Conservation (phyloP, 202 grass and related monocot species). For the Musa balbisiana region DNA sequence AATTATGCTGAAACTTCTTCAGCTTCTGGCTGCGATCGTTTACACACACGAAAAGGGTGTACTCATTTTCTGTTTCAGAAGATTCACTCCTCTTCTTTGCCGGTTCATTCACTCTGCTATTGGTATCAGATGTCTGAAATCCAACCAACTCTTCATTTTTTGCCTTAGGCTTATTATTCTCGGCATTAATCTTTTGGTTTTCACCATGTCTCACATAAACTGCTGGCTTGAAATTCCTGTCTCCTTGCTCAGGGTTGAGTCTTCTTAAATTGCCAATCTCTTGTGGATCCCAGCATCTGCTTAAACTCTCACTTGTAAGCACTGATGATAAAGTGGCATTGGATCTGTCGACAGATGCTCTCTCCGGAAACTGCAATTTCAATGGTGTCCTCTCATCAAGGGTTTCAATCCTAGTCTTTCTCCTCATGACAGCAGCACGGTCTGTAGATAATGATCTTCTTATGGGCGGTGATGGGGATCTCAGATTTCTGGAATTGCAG, state of each 20-base stretch:
- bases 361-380: conserved; percentile 30
- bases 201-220: neutral
- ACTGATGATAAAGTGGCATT: conserved; percentile 29
- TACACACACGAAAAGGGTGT: conserved; percentile 19
- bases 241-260: conserved; percentile 9
- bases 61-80: conserved; percentile 52
- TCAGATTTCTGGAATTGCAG: conserved; percentile 35
- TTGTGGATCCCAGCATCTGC: conserved; percentile 41
- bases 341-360: conserved; percentile 17
- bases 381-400: conserved; percentile 32
- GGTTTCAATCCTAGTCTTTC: conserved; percentile 29
- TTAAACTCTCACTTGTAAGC: conserved; percentile 40
- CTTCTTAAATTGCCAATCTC: conserved; percentile 41
- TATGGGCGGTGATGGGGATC: conserved; percentile 44
- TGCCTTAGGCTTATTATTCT: conserved; percentile 21
- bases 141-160: conserved; percentile 23
- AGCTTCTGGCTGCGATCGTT: conserved; percentile 26
- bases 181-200: conserved; percentile 22
- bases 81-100: conserved; percentile 24
- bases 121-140: neutral
- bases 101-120: conserved; percentile 22
- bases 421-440: conserved; percentile 29
- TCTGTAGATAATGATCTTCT: conserved; percentile 52
- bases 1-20: conserved; percentile 30
- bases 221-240: conserved; percentile 26